Percentiles rank a stretch among this genome's conserved stretches.
Conservation (phyloP, 1,284 basidiomycete genomes). For the Trichosporon coremiiforme region DNA sequence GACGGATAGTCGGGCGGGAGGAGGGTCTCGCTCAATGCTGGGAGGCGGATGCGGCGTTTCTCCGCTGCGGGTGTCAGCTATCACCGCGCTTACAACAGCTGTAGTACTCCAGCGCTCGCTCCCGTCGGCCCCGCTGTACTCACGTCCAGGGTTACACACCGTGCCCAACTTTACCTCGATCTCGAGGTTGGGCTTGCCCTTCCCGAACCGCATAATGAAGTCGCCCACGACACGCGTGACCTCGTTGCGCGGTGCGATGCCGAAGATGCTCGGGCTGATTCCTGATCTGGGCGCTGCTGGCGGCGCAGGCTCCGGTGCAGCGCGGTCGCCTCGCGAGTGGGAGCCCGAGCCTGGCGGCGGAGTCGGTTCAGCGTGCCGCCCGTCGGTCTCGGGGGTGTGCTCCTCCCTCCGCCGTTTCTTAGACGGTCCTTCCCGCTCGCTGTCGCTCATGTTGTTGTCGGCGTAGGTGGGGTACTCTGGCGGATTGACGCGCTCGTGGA, state of each 20-base stretch:
- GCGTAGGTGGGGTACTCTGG: slow-evolving; percentile 26
- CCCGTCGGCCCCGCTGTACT: not conserved
- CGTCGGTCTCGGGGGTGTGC: slow-evolving; percentile 2
- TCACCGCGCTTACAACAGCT: not conserved
- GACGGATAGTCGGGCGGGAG: slow-evolving; percentile 57
- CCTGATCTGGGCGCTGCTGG: not conserved
- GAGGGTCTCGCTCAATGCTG: slow-evolving; percentile 79
- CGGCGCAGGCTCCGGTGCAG: not conserved
- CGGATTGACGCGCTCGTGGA: slow-evolving; percentile 41
- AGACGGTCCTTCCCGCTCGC: slow-evolving; percentile 35
- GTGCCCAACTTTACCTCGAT: slow-evolving; percentile 94
- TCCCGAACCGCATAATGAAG: slow-evolving; percentile 65
- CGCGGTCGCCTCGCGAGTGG: not conserved
- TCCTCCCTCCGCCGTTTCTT: slow-evolving; percentile 39
- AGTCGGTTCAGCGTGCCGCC: not conserved
- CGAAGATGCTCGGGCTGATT: slow-evolving; percentile 83
- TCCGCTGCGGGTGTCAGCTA: slow-evolving; percentile 23
- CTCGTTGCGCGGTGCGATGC: slow-evolving; percentile 89
- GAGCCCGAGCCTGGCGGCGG: not conserved
- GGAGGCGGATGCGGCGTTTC: slow-evolving; percentile 62
- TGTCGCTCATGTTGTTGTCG: slow-evolving; percentile 14
- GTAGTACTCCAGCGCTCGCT: too few relatives aligned
- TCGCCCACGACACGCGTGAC: slow-evolving; percentile 89
- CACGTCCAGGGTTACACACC: slow-evolving; percentile 62
- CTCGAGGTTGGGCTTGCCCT: slow-evolving; percentile 59